Percentiles rank a stretch among this genome's conserved stretches.
Conservation (phyloP, 2,329 filamentous ascomycete species). For the Corynespora cassiicola region DNA sequence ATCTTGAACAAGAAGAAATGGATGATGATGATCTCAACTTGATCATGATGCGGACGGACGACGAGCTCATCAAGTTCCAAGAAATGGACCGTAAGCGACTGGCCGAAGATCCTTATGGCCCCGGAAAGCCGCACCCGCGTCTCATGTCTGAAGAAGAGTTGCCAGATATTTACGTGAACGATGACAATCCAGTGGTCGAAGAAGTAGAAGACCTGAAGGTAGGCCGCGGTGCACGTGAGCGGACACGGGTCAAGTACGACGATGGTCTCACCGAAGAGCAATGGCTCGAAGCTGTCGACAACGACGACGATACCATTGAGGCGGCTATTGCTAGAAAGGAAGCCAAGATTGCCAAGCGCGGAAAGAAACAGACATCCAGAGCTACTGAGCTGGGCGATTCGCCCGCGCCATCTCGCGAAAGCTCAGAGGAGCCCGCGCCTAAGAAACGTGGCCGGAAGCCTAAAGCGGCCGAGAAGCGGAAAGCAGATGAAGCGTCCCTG, state of each 20-base stretch:
- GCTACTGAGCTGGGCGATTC: conserved; percentile 67
- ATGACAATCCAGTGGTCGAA: conserved; percentile 81
- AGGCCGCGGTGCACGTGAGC: conserved; percentile 92
- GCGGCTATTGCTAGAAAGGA: conserved; percentile 90
- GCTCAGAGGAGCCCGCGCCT: conserved; percentile 77
- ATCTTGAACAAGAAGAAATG: conserved; percentile 93
- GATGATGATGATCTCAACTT: conserved; percentile 97
- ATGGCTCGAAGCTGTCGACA: conserved; percentile 97
- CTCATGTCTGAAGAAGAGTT: conserved; percentile 87
- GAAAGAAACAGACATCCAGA: conserved; percentile 75
- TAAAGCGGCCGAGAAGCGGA: conserved; percentile 81
- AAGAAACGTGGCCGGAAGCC: conserved; percentile 87
- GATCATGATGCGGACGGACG: conserved; percentile 87
- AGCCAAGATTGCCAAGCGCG: conserved; percentile 80
- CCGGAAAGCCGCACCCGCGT: conserved; percentile 72
- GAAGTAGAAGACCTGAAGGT: conserved; percentile 74
- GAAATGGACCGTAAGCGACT: conserved; percentile 79
- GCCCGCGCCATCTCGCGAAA: conserved; percentile 78
- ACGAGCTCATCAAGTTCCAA: conserved; percentile 80
- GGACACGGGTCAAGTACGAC: conserved; percentile 93
- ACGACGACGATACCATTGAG: conserved; percentile 93
- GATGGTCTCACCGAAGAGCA: conserved; percentile 98
- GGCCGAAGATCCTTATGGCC: conserved; percentile 74
- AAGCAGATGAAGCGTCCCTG: conserved; percentile 72
- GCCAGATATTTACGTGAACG: conserved; percentile 90